Evolutionary conservation across 768 basidiomycete species (phyloP).

Genomic region (Paxillus ammoniavirescens): DNA sequence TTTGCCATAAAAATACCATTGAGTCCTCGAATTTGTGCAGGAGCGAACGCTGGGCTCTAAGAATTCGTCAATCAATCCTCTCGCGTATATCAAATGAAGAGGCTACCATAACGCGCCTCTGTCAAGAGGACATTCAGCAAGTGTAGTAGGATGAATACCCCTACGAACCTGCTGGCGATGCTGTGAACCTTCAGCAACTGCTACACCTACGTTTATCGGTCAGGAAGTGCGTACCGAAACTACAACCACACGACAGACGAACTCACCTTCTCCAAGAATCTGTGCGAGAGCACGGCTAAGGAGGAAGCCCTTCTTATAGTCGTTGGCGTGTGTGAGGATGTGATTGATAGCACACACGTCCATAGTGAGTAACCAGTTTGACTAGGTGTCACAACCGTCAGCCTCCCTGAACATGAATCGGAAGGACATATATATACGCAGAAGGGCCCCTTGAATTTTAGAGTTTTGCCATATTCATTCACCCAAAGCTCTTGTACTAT

Average conservation of each 20-base stretch:
- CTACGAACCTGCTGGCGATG: too few relatives aligned
- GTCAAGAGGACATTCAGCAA: neutral
- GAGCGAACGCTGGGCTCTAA: conserved; percentile 67
- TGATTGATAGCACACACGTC: too few relatives aligned
- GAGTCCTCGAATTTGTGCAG: conserved; percentile 54
- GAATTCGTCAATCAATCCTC: neutral
- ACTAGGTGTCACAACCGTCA: conserved; percentile 16
- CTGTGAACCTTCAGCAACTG: conserved; percentile 41
- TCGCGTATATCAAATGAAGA: neutral
- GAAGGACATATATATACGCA: conserved; percentile 34
- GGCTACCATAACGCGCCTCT: conserved; percentile 32
- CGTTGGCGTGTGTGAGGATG: too few relatives aligned
- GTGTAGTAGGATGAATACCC: too few relatives aligned
- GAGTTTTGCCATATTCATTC: conserved; percentile 44
- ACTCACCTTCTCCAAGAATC: conserved; percentile 41
- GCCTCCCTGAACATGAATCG: neutral
- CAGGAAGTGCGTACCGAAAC: neutral
- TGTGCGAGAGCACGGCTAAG: conserved; percentile 36
- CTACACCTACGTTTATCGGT: conserved; percentile 38
- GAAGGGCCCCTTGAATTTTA: conserved; percentile 44
- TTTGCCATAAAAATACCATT: conserved; percentile 59
- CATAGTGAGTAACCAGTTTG: conserved; percentile 47
- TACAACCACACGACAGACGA: neutral
- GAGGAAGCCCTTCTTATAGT: too few relatives aligned
- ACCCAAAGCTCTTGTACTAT: conserved; percentile 46